A percentile compares a stretch with the other conserved stretches of the same genome.
These are phyloP conservation scores for Phaeosphaeria sp. DNA, from an alignment of 2,329 filamentous ascomycete species.

Conservation along the genomic window DNA sequence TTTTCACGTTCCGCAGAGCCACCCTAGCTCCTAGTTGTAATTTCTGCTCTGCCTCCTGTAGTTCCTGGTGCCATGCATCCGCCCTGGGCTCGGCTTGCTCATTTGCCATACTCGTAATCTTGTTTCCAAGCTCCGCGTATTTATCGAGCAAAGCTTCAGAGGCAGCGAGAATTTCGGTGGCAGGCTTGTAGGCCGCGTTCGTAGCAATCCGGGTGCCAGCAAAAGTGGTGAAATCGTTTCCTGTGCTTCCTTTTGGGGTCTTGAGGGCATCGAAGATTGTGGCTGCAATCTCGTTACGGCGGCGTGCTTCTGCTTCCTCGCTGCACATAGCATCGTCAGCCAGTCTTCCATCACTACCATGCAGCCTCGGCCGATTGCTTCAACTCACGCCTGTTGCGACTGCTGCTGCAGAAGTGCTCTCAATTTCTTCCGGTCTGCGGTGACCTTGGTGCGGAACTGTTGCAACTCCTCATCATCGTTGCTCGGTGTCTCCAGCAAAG, in stretches of 20 bases:
- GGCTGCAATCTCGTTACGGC: conserved; percentile 28
- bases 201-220: conserved; percentile 19
- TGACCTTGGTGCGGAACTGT: conserved; percentile 27
- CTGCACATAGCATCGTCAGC: conserved; percentile 15
- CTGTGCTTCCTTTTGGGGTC: conserved; percentile 11
- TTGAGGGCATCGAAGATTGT: conserved; percentile 26
- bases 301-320: conserved; percentile 18
- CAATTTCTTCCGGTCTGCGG: conserved; percentile 21
- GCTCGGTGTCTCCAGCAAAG: conserved; percentile 26
- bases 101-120: conserved; percentile 21
- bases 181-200: conserved; percentile 21
- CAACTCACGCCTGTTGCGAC: conserved; percentile 27
- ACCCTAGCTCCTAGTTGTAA: conserved; percentile 35
- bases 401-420: conserved; percentile 26
- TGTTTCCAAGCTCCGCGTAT: conserved; percentile 33
- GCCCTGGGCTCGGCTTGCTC: conserved; percentile 18
- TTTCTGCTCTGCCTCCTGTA: conserved; percentile 27
- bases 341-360: background rate
- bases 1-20: conserved; percentile 38
- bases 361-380: background rate
- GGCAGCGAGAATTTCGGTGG: conserved; percentile 16
- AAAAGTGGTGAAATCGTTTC: conserved; percentile 11
- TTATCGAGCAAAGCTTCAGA: conserved; percentile 28
- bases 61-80: conserved; percentile 33
- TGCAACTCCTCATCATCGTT: conserved; percentile 28